Evolutionary conservation across 805 yeast species (phyloP).

Genomic region (Danielozyma ontarioensis): DNA sequence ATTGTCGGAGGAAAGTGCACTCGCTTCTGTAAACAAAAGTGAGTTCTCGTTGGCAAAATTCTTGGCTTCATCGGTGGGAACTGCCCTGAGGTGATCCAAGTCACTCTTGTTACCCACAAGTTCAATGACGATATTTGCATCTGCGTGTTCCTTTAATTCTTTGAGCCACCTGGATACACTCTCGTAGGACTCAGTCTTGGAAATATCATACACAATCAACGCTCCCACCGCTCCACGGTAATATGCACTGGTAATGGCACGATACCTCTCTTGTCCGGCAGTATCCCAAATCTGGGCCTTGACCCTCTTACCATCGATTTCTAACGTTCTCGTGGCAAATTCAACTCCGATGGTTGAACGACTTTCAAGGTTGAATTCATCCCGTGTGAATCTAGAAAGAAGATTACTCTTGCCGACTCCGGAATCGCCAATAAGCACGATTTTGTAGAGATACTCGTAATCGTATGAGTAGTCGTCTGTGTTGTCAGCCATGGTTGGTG

Average conservation of each 20-base stretch:
- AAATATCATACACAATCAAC: constrained; percentile 88
- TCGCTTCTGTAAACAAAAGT: constrained; percentile 90
- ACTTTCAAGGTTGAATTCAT: constrained; percentile 91
- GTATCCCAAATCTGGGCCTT: constrained; percentile 98
- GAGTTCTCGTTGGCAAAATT: constrained; percentile 90
- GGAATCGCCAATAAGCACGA: constrained; percentile 94
- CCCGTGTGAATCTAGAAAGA: constrained; percentile 88
- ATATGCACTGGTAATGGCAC: constrained; percentile 96
- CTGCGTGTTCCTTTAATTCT: constrained; percentile 87
- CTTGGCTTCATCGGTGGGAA: constrained; percentile 96
- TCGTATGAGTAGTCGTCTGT: constrained; percentile 50
- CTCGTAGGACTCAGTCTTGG: constrained; percentile 84
- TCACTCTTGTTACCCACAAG: constrained; percentile 91
- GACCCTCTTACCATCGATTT: constrained; percentile 75
- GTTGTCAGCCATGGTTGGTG: constrained; percentile 28
- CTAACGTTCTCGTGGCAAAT: constrained; percentile 93
- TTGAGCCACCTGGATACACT: constrained; percentile 85
- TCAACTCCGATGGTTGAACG: constrained; percentile 97
- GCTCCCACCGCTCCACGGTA: constrained; percentile 99
- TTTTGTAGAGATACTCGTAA: constrained; percentile 90
- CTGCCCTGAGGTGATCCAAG: constrained; percentile 88
- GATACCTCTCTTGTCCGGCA: constrained; percentile 97
- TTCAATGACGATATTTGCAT: constrained; percentile 92
- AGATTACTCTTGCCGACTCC: constrained; percentile 97
- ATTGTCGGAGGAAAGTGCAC: constrained; percentile 90